Evolutionary conservation across 2,329 filamentous ascomycete genomes (phyloP), one percentile per base, ranked within the genome.

Genomic region (Capronia coronata): DNA sequence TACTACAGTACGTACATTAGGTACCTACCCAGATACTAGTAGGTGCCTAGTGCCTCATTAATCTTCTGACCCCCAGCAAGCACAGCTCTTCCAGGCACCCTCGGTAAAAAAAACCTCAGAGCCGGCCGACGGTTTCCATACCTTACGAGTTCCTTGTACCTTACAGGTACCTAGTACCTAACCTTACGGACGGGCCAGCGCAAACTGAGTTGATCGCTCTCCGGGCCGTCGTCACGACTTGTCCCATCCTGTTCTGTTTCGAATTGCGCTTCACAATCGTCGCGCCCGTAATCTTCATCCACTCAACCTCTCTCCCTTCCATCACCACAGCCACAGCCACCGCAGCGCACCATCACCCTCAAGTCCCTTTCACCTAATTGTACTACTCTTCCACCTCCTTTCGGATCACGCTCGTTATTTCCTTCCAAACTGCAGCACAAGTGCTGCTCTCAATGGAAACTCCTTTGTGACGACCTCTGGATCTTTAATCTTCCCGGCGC

Each of bases 341-440:
- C 30, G 14, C 9, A 5, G 4, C 35, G 47, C 54, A 53, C 48
- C 51, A 40, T 52, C 48, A 54, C 48, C 43, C 38, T 40, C 27
- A 43, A 34, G 29, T 43, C 48, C 29, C 45, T 43, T 47, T 52
- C 34, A 27, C 30, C 43, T 42, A 18, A 27, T 27, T 41, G 38
- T 41, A 14, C 46, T 46, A 40, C 49, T 47, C 32, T 40, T 47
- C 39, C 49, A 46, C 46, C 29, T 39, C 46, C 37, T 32, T 21
- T 43, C 50, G 23, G 38, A 51, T 44, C 37, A 54, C 54, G 51
- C 46, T 56, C 54, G 46, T 56, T 56, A 53, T 41, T 34, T 51
- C 34, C 32, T 30, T 32, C 42, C 47, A 40, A 46, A 32, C 47
- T 47, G 42, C 37, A 29, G 42, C 32, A 39, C 23, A 9, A 43